Base-by-base conservation (phyloP, 371 early-diverging fungal species). In the Mucor racemosus region DNA sequence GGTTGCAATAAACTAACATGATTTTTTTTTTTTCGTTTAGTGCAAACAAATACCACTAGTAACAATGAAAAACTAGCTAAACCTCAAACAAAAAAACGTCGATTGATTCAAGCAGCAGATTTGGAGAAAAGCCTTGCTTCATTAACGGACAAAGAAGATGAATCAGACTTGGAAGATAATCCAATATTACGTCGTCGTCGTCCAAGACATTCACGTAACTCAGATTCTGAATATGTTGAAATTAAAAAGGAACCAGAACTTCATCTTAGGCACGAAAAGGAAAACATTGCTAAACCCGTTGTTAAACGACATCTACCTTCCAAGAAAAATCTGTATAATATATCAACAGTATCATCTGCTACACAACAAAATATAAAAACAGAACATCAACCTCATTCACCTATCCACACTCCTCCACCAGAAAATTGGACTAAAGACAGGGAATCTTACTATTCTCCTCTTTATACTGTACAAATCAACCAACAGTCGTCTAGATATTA, bases 391-490 rank as follows among this genome's bases (percentile, higher is more conserved):
- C 74, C 73, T 0, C 73, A 74, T 44, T 75, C 80, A n/a, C 80
- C 82, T 0, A 77, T 77, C 38, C 80, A 76, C 10, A 79, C 82
- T 9, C 78, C 80, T 3, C 76, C 78, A 9, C 76, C 78, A 0
- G 82, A 82, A 40, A 68, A 54, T 13, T 71, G 77, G 78, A 67
- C 58, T 14, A 82, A 74, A 31, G 59, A 73, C 56, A 68, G 71
- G 35, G 75, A 78, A 19, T 42, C 73, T 75, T 34, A 53, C 4
- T 62, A 58, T 36, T 60, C 71, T 3, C 89, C 88, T 8, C 73
- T 91, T 35, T 91, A 89, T 58, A 88, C 89, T 10, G 85, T 89
- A 7, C 90, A 88, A 48, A 69, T 87, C 40, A 73, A 46, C 13
- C 46, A 31, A 0, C 34, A 50, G 19, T 44, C 67, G 7, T 3